A percentile compares a stretch with the other conserved stretches of the same genome.
Conservation (phyloP, 805 yeast genomes). For the Diddensiella caesifluorescens region DNA sequence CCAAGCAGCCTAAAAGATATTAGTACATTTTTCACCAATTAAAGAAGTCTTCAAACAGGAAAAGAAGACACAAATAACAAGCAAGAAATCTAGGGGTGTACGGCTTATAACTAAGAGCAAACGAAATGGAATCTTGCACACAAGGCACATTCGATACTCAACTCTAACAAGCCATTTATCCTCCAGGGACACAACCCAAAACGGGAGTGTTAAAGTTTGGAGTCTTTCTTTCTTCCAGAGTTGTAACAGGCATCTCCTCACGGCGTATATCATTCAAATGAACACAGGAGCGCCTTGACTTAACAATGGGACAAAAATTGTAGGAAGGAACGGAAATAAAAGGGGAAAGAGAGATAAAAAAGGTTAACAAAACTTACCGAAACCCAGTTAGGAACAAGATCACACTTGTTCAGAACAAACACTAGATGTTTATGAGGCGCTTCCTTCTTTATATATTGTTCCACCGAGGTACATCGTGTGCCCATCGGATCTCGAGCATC, state of each 20-base stretch:
- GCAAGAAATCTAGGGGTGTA: conserved; percentile 41
- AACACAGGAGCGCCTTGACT: conserved; percentile 35
- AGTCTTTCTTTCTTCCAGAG: conserved; percentile 82
- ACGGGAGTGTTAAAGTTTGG: conserved; percentile 44
- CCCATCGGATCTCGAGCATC: conserved; percentile 98
- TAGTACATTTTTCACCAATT: conserved; percentile 29
- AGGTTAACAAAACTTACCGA: conserved; percentile 68
- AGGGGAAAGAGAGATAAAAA: conserved; percentile 10
- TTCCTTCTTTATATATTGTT: conserved; percentile 86
- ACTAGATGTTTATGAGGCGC: conserved; percentile 95
- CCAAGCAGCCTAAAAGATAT: conserved; percentile 83
- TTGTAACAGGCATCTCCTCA: conserved; percentile 86
- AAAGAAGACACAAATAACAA: conserved; percentile 7
- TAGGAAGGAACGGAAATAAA: conserved; percentile 12
- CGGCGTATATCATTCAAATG: conserved; percentile 28
- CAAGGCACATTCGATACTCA: conserved; percentile 47
- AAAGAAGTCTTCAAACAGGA: conserved; percentile 17
- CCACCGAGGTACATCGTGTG: conserved; percentile 89
- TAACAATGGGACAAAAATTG: conserved; percentile 59
- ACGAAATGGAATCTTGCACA: conserved; percentile 22
- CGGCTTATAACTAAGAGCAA: conserved; percentile 86
- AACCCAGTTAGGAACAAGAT: conserved; percentile 97
- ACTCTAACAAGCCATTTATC: conserved; percentile 69
- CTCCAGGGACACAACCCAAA: conserved; percentile 40
- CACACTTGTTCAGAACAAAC: conserved; percentile 93